These are phyloP conservation scores for Telopea speciosissima DNA, from an alignment of 177 flowering plant genomes.

Conservation along the genomic window DNA sequence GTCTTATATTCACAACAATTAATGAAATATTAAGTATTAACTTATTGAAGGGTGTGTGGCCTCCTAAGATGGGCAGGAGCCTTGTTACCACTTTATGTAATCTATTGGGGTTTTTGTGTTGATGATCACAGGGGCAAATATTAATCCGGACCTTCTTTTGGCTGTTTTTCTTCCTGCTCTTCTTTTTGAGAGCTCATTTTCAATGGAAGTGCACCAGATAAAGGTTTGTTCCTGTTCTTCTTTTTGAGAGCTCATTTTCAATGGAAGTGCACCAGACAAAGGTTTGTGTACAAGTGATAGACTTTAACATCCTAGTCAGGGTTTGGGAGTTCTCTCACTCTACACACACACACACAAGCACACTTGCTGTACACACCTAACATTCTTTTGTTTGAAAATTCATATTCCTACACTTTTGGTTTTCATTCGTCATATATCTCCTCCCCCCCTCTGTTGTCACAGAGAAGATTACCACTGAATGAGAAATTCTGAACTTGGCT, in stretches of 20 bases:
- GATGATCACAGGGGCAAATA: constrained; percentile 63
- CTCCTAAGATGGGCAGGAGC: neutral
- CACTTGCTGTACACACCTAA: neutral
- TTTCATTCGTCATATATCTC: too few species aligned
- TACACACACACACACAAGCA: neutral
- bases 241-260: constrained; percentile 90
- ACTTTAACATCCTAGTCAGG: neutral
- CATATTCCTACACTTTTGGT: too few species aligned
- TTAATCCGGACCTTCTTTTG: constrained; percentile 81
- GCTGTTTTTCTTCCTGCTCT: constrained; percentile 96
- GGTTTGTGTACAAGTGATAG: constrained; percentile 31
- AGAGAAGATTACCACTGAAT: neutral
- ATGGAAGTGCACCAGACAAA: constrained; percentile 99
- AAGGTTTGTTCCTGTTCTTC: constrained; percentile 98
- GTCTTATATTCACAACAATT: too few species aligned
- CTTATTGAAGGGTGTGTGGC: neutral
- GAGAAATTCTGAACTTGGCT: neutral
- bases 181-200: constrained; percentile 91
- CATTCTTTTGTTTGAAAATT: neutral
- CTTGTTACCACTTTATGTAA: neutral
- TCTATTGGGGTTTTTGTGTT: constrained; percentile 7
- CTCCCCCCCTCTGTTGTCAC: neutral
- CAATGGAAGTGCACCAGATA: constrained; percentile 97
- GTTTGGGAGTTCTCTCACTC: neutral
- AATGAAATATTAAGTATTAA: too few species aligned